A percentile compares a stretch with the other conserved stretches of the same genome.
Evolutionary conservation across 2,329 filamentous ascomycete genomes (phyloP).

Genomic region (Pseudocercospora musae): DNA sequence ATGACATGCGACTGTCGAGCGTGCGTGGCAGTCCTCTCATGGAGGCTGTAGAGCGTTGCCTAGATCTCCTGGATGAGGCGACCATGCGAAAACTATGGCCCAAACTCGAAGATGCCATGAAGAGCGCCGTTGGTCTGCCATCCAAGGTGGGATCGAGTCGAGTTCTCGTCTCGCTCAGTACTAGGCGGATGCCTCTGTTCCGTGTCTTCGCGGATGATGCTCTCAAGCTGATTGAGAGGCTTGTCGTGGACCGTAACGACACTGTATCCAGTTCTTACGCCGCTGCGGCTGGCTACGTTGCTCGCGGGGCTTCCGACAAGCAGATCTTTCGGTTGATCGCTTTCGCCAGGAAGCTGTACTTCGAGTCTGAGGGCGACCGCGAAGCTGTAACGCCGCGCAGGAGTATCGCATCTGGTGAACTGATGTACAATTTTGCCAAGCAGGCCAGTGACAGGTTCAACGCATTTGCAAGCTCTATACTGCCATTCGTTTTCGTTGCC

Average conservation of each 20-base stretch:
- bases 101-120: constrained; percentile 73
- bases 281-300: constrained; percentile 78
- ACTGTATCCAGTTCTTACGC: constrained; percentile 90
- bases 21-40: constrained; percentile 86
- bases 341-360: constrained; percentile 68
- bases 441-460: constrained; percentile 86
- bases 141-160: constrained; percentile 90
- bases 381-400: constrained; percentile 30
- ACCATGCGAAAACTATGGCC: constrained; percentile 74
- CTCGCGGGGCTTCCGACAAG: constrained; percentile 61
- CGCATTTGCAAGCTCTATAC: constrained; percentile 66
- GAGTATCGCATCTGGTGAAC: constrained; percentile 72
- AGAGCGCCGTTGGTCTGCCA: constrained; percentile 81
- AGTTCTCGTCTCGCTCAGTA: constrained; percentile 79
- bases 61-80: constrained; percentile 75
- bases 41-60: constrained; percentile 83
- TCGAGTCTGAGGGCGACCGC: constrained; percentile 73
- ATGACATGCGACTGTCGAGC: constrained; percentile 76
- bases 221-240: constrained; percentile 72
- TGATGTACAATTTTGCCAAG: constrained; percentile 79
- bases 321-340: constrained; percentile 54
- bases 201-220: constrained; percentile 72
- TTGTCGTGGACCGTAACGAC: constrained; percentile 86
- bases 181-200: constrained; percentile 72
- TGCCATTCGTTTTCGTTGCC: constrained; percentile 85